Evolutionary conservation across 2,329 filamentous ascomycete species (phyloP).

Genomic region (Venturia nashicola): DNA sequence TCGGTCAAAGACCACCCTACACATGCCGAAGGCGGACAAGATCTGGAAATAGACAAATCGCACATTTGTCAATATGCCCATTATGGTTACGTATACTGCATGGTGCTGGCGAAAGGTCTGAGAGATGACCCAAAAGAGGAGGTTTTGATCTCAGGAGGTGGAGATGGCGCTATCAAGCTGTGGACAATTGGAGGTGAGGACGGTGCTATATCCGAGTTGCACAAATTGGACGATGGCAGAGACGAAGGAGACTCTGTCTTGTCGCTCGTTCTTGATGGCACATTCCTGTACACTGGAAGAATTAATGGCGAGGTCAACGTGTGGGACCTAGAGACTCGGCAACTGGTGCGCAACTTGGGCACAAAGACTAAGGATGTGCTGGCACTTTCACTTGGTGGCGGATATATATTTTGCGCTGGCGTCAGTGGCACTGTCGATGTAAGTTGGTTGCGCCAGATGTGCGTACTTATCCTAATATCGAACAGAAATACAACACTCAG

Average conservation of each 20-base stretch:
- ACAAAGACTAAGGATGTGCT: slow-evolving; percentile 73
- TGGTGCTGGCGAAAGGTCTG: slow-evolving; percentile 70
- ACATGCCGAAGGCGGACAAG: slow-evolving; percentile 45
- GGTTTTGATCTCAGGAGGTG: slow-evolving; percentile 78
- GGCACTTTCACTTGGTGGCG: slow-evolving; percentile 73
- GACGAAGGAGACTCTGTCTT: slow-evolving; percentile 52
- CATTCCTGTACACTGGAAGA: slow-evolving; percentile 85
- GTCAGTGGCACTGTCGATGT: slow-evolving; percentile 79
- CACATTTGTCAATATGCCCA: slow-evolving; percentile 84
- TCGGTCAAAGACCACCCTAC: slow-evolving; percentile 37
- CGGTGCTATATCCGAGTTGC: slow-evolving; percentile 57
- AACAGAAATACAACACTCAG: slow-evolving; percentile 62
- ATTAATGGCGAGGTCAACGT: slow-evolving; percentile 81
- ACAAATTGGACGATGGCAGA: slow-evolving; percentile 47
- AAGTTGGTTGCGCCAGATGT: slow-evolving; percentile 20
- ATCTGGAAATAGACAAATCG: slow-evolving; percentile 69
- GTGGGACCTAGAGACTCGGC: slow-evolving; percentile 92
- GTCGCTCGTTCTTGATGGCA: slow-evolving; percentile 75
- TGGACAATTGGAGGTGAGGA: slow-evolving; percentile 61
- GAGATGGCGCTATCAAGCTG: slow-evolving; percentile 89
- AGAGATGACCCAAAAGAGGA: slow-evolving; percentile 54
- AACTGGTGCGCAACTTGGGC: slow-evolving; percentile 77
- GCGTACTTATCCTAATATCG: slow-evolving; percentile 14
- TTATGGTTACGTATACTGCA: slow-evolving; percentile 91
- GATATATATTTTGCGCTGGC: slow-evolving; percentile 77